Evolutionary conservation across 495 filamentous ascomycete genomes (phyloP), one percentile per base, ranked within the genome.

Genomic region (Chaetomidium leptoderma): DNA sequence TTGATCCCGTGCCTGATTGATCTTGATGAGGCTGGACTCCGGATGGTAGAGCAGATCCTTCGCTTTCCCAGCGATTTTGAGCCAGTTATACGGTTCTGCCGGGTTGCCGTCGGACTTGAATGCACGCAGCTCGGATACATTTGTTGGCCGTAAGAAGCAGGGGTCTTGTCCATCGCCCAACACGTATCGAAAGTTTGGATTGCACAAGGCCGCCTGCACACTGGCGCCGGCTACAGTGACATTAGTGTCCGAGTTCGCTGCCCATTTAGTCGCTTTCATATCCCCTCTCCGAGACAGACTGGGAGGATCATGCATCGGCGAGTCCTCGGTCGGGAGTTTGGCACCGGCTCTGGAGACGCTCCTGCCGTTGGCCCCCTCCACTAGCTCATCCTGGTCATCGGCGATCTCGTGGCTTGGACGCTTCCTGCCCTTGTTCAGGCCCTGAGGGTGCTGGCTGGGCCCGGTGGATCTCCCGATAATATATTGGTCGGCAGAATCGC

Each of bases 201-300:
- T 21, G 48, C 65, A 65, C 17, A 65, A 46, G 0, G 65, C 65
- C 11, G 48, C 32, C 16, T 23, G 4, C 3, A 67, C 40, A 2
- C 37, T 39, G 27, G 48, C 19, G 5, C 32, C 5, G 24, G 5
- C 4, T 10, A 8, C 11, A 27, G 11, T 8, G 9, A 19, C 29
- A 10, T 6, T 10, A 8, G 26, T 3, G 21, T 16, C 21, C 1
- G 27, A 4, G 32, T 43, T 57, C n/a, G 0, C 36, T 21, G 19
- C 10, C 56, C 57, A 60, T 14, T 35, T 40, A 0, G 59, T 62
- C 6, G 53, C n/a, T 17, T 51, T 48, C 17, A 58, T 36, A 23
- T 52, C 49, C 11, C 53, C 57, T 50, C 42, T 59, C n/a, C 35
- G 57, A 27, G 63, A 65, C 10, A 65, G 14, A 40, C 63, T 65